These are phyloP conservation scores for Nemania sp. DNA, from an alignment of 2,329 filamentous ascomycete genomes.

Conservation along the genomic window DNA sequence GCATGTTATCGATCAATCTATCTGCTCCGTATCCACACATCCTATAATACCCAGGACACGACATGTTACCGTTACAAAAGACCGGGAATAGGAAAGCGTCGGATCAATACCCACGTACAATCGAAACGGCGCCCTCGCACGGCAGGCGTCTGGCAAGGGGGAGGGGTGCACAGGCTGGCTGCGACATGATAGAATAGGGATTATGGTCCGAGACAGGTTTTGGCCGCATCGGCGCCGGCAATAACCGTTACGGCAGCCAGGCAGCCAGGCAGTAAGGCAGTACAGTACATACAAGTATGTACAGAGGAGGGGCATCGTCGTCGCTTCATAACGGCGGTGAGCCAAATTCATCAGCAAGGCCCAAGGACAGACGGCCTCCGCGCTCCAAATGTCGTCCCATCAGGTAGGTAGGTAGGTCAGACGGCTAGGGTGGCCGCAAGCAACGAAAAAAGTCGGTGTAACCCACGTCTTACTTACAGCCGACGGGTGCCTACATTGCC, in stretches of 20 bases:
- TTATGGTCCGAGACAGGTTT: slow-evolving; percentile 22
- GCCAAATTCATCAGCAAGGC: slow-evolving; percentile 10
- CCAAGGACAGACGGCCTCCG: slow-evolving; percentile 20
- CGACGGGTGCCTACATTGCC: slow-evolving; percentile 13
- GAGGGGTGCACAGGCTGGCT: slow-evolving; percentile 9
- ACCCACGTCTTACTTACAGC: slow-evolving; percentile 20
- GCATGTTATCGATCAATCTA: neutral
- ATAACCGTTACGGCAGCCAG: slow-evolving; percentile 12
- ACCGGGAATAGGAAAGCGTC: neutral
- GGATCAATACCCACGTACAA: neutral
- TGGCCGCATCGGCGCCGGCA: slow-evolving; percentile 13
- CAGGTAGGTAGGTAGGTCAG: slow-evolving; percentile 1
- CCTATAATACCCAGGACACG: neutral
- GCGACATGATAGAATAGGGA: slow-evolving; percentile 17
- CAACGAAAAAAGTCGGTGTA: slow-evolving; percentile 25
- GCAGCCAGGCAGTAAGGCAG: too few relatives aligned
- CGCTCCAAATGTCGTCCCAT: neutral
- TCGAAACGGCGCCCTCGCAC: neutral
- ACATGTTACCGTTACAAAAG: neutral
- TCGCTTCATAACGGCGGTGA: slow-evolving; percentile 22
- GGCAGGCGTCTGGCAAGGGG: neutral
- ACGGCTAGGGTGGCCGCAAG: slow-evolving; percentile 7
- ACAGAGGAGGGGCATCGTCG: too few relatives aligned
- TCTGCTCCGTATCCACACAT: neutral
- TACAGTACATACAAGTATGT: too few relatives aligned